Percentiles rank a stretch among this genome's conserved stretches.
These are phyloP conservation scores for Sclerotinia spermophila DNA, from an alignment of 2,329 filamentous ascomycete species.

Conservation along the genomic window DNA sequence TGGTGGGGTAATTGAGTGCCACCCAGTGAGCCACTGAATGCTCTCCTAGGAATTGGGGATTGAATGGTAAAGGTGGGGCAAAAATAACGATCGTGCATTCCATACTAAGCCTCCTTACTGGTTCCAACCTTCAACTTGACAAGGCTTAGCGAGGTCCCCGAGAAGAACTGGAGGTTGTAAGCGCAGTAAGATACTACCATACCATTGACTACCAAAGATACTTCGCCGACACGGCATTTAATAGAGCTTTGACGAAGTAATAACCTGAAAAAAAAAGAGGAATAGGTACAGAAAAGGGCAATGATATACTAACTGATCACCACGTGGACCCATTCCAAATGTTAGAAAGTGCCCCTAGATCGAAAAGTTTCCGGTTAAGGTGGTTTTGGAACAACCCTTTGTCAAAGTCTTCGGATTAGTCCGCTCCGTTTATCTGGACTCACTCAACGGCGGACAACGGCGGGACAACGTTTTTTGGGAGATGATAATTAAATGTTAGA, in stretches of 20 bases:
- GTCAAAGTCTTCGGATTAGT: neutral
- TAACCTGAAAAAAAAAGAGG: neutral
- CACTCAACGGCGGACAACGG: neutral
- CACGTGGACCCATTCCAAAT: neutral
- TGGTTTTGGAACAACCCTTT: neutral
- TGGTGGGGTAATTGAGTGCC: neutral
- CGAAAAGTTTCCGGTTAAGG: neutral
- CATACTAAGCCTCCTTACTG: neutral
- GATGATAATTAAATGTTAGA: neutral
- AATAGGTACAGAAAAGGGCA: neutral
- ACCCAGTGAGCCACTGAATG: neutral
- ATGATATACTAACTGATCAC: neutral
- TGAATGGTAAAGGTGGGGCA: neutral
- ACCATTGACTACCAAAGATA: neutral
- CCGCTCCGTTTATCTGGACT: neutral
- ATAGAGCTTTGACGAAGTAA: neutral
- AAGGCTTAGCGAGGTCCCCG: slow-evolving; percentile 19
- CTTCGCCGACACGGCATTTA: slow-evolving; percentile 3
- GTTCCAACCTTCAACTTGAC: neutral
- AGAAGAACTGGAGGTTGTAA: neutral
- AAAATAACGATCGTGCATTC: slow-evolving; percentile 17
- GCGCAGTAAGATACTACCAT: slow-evolving; percentile 2
- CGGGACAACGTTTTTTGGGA: neutral
- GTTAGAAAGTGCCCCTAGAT: neutral
- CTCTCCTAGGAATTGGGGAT: neutral